A percentile compares a stretch with the other conserved stretches of the same genome.
phyloP scores from a whole-genome alignment of 2,329 filamentous ascomycete species.

The Ophiostoma fasciatum region DNA sequence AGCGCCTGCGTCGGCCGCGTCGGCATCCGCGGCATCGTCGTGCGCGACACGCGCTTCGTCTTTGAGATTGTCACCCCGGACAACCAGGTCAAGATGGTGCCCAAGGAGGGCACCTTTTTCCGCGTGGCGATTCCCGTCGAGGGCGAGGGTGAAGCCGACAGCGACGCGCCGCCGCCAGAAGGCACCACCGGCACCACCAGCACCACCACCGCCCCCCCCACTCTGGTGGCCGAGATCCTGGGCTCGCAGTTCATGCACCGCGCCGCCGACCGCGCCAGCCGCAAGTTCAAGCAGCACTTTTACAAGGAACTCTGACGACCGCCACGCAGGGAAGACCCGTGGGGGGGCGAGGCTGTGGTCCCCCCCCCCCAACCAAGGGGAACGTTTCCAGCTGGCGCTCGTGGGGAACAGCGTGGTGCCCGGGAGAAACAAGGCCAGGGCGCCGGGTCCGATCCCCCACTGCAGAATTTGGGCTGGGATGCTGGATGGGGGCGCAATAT shows the following conservation, averaged over 20 bases:
- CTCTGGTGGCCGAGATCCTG: conserved; percentile 65
- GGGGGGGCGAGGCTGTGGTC: no score
- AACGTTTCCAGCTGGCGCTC: no score
- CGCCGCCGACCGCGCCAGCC: conserved; percentile 72
- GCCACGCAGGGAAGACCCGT: no score
- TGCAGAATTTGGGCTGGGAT: no score
- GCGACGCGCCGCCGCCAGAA: conserved; percentile 5
- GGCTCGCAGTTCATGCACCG: conserved; percentile 77
- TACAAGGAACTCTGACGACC: conserved; percentile 60
- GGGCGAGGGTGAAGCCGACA: conserved; percentile 11
- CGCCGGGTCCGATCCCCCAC: no score
- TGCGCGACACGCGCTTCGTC: conserved; percentile 73
- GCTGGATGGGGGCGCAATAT: no score
- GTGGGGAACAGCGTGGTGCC: no score
- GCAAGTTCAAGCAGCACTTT: conserved; percentile 82
- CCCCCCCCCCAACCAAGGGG: no score
- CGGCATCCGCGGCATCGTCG: conserved; percentile 71
- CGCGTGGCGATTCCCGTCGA: conserved; percentile 46
- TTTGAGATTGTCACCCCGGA: conserved; percentile 69
- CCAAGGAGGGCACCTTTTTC: conserved; percentile 85
- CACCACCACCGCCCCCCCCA: conserved; percentile 6
- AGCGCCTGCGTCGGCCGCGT: conserved; percentile 71
- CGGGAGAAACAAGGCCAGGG: no score
- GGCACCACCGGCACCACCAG: conserved; percentile 6
- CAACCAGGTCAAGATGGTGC: conserved; percentile 60